phyloP scores from a whole-genome alignment of 2,329 filamentous ascomycete genomes.

The Fusarium brevicatenulatum region DNA sequence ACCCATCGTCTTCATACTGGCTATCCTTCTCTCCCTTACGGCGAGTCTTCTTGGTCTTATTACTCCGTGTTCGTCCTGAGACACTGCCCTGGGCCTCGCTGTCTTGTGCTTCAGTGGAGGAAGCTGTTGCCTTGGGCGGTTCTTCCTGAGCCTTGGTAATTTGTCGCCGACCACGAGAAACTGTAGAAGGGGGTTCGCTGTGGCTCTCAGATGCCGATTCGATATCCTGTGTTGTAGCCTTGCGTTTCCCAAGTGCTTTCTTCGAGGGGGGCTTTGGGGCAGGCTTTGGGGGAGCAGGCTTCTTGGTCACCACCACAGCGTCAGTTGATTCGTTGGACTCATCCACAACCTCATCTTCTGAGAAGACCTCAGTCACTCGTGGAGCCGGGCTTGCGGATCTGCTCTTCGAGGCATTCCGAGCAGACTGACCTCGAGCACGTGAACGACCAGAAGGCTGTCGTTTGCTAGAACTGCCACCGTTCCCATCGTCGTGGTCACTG shows the following conservation, averaged over 20 bases:
- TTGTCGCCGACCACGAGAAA: not conserved
- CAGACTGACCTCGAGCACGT: not conserved
- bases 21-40: not conserved
- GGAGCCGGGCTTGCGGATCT: not conserved
- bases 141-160: not conserved
- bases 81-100: slow-evolving; percentile 12
- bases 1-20: slow-evolving; percentile 14
- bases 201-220: not conserved
- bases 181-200: slow-evolving; percentile 6
- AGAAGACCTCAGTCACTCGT: not conserved
- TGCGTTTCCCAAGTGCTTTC: not conserved
- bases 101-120: not conserved
- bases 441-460: not conserved
- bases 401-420: not conserved
- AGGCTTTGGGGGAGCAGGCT: not conserved
- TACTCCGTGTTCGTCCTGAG: slow-evolving; percentile 1
- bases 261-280: not conserved
- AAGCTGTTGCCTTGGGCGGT: not conserved
- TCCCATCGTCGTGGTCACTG: no score
- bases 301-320: not conserved
- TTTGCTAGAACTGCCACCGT: not conserved
- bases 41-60: not conserved
- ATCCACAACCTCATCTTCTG: not conserved
- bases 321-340: not conserved
- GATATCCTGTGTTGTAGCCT: not conserved